Base-by-base conservation (phyloP, 2,329 filamentous ascomycete species). In the Pseudomassariella vexata region DNA sequence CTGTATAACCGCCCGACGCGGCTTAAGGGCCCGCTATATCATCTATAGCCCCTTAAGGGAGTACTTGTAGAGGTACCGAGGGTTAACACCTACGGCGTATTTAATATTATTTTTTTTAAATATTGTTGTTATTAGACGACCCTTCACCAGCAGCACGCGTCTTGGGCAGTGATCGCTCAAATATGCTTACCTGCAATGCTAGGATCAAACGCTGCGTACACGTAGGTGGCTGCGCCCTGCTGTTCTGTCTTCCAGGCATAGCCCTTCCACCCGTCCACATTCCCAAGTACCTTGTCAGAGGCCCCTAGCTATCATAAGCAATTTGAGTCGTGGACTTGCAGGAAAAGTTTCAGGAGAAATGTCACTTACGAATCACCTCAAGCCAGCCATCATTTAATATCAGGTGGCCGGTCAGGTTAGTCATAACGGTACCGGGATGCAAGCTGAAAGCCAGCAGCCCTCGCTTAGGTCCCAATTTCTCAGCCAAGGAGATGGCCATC, bases 181-280 rank as follows among this genome's bases (percentile, higher is more conserved):
- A 15, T 42, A n/a, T 18, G 1, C 19, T 14, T 12, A 23, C 20
- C n/a, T 17, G 12, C n/a, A 6, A 30, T 3, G 12, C 10, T 30
- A 6, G 28, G 16, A 6, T 45, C 45, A 52, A 66, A 29, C 35
- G 59, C 59, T 2, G 51, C 44, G 12, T 49, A 50, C 11, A 54
- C 24, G 6, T 44, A 42, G 0, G 50, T 53, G 2, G 52, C 50
- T 2, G 48, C 32, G 10, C 52, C 51, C 4, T 49, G 57, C 49
- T 32, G 59, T 34, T 29, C 26, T 40, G 22, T 55, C 45, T 38
- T 59, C 34, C 15, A 35, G 5, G 23, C 15, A 14, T 31, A 43
- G 6, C 14, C 17, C 28, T 20, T 30, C 28, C 17, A 9, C 17
- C 9, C 8, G 17, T 21, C 17, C 17, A 19, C 19, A 16, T 30